Evolutionary conservation across 352 stramenopile genomes (phyloP).

Genomic region (Phytophthora europaea): DNA sequence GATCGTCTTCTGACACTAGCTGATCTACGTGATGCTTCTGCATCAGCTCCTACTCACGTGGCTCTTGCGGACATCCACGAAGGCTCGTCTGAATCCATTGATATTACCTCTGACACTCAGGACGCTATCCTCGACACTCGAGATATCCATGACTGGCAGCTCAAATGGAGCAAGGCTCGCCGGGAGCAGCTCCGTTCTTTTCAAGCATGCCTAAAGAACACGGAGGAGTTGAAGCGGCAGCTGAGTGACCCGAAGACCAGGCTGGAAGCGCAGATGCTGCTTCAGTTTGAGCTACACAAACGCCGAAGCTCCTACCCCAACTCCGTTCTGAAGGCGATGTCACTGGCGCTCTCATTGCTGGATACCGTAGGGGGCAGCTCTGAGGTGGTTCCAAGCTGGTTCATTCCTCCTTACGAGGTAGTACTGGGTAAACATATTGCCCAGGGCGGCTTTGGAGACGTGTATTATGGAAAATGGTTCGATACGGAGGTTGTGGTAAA

Average conservation of each 20-base stretch:
- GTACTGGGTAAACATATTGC: conserved; percentile 25
- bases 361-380: conserved; percentile 7
- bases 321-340: conserved; percentile 30
- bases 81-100: conserved; percentile 19
- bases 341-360: conserved; percentile 19
- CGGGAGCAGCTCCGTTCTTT: conserved; percentile 32
- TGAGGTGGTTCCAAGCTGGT: conserved; percentile 39
- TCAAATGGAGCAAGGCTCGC: conserved; percentile 30
- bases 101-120: neutral
- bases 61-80: conserved; percentile 27
- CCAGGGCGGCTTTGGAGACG: conserved; percentile 29
- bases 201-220: conserved; percentile 25
- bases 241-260: conserved; percentile 20
- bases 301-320: conserved; percentile 32
- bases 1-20: conserved; percentile 31
- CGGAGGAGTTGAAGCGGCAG: conserved; percentile 13
- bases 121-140: neutral
- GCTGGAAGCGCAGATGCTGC: conserved; percentile 36
- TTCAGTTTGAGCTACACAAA: conserved; percentile 41
- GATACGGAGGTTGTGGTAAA: conserved; percentile 44
- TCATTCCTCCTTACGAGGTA: conserved; percentile 41
- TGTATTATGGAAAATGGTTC: conserved; percentile 44
- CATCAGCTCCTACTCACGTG: conserved; percentile 13
- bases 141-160: conserved; percentile 32
- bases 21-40: conserved; percentile 12